A percentile compares a stretch with the other conserved stretches of the same genome.
These are phyloP conservation scores for Phytophthora brassicae DNA, from an alignment of 352 stramenopile species.

Conservation along the genomic window DNA sequence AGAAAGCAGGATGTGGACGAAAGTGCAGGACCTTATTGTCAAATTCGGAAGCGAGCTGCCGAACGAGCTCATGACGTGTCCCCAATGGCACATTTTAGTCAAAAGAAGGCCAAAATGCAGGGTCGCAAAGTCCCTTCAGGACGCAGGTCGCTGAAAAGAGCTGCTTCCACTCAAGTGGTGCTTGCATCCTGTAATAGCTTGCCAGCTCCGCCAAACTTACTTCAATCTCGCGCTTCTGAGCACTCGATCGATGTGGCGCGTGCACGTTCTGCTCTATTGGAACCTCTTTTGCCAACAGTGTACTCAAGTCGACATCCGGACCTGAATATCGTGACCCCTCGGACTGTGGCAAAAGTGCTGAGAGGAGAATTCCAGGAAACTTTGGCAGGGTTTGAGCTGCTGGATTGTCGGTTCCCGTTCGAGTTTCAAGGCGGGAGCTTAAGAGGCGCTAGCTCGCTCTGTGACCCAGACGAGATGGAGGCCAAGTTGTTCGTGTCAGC, in stretches of 20 bases:
- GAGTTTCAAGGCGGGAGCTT: slow-evolving; percentile 53
- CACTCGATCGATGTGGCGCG: slow-evolving; percentile 6
- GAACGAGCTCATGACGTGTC: slow-evolving; percentile 1
- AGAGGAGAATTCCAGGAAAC: slow-evolving; percentile 37
- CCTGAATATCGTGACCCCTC: slow-evolving; percentile 58
- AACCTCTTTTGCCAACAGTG: slow-evolving; percentile 50
- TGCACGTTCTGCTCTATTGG: neutral
- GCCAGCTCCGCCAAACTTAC: slow-evolving; percentile 8
- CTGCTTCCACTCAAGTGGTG: slow-evolving; percentile 16
- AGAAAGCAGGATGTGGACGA: neutral
- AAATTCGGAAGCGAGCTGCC: slow-evolving; percentile 22
- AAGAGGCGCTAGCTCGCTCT: slow-evolving; percentile 38
- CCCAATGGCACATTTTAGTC: neutral
- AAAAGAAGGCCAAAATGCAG: slow-evolving; percentile 37
- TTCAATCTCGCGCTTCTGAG: slow-evolving; percentile 17
- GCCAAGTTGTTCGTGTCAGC: slow-evolving; percentile 34
- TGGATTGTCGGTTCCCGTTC: slow-evolving; percentile 67
- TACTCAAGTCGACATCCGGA: slow-evolving; percentile 55
- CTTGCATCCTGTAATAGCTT: slow-evolving; percentile 1
- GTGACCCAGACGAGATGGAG: slow-evolving; percentile 48
- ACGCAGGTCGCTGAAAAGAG: slow-evolving; percentile 18
- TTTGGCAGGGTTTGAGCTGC: slow-evolving; percentile 37
- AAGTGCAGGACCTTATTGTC: slow-evolving; percentile 3
- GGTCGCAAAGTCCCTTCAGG: neutral
- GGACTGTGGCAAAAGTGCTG: slow-evolving; percentile 43